Evolutionary conservation across 805 yeast species (phyloP).

Genomic region (Nakazawaea laoshanensis): DNA sequence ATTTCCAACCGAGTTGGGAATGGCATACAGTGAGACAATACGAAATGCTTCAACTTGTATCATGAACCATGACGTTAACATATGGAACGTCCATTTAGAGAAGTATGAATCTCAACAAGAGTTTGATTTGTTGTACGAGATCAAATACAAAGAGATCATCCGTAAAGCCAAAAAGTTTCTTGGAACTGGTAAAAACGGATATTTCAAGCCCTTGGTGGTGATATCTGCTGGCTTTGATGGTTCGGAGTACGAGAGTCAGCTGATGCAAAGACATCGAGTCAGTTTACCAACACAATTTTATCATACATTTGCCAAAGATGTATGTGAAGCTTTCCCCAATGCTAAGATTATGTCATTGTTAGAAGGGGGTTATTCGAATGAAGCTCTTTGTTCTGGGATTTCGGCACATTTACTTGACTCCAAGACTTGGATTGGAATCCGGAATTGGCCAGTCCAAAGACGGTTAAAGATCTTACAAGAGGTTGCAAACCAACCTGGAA

Average conservation of each 20-base stretch:
- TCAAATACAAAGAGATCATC: constrained; percentile 52
- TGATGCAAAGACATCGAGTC: constrained; percentile 79
- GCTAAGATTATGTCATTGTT: constrained; percentile 61
- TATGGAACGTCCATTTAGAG: constrained; percentile 80
- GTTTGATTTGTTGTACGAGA: constrained; percentile 52
- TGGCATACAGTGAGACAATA: constrained; percentile 62
- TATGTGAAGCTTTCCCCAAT: constrained; percentile 48
- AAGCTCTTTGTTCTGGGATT: constrained; percentile 71
- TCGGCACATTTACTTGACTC: constrained; percentile 72
- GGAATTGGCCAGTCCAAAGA: constrained; percentile 56
- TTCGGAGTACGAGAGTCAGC: constrained; percentile 70
- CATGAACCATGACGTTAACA: constrained; percentile 65
- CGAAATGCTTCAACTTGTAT: constrained; percentile 75
- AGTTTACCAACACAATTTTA: constrained; percentile 79
- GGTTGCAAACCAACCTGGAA: constrained; percentile 67
- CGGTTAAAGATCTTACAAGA: constrained; percentile 54
- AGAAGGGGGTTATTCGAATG: constrained; percentile 85
- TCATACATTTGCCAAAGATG: constrained; percentile 63
- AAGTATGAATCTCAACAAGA: constrained; percentile 57
- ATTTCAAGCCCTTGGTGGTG: constrained; percentile 51
- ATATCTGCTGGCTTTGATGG: constrained; percentile 88
- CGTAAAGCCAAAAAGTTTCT: constrained; percentile 62
- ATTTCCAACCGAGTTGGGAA: constrained; percentile 75
- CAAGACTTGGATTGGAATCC: constrained; percentile 45
- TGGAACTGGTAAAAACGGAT: constrained; percentile 23